These are phyloP conservation scores for Hibiscus syriacus DNA, from an alignment of 345 rosid genomes.

Conservation along the genomic window DNA sequence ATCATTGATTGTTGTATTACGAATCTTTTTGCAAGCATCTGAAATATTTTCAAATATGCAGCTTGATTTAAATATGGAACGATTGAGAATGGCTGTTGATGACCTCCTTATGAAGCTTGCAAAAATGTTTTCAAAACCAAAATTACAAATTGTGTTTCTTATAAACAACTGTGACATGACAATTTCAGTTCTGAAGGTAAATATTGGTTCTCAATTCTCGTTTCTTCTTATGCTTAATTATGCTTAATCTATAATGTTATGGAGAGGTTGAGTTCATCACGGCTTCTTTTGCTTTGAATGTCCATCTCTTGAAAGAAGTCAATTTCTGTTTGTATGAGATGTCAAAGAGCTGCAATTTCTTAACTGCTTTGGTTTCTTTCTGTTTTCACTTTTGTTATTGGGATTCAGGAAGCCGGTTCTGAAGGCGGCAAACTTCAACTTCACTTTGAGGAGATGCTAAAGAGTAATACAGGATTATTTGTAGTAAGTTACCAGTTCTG, in stretches of 20 bases:
- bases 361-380: conserved; percentile 8
- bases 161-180: conserved; percentile 97
- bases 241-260: background rate
- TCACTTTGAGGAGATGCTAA: conserved; percentile 87
- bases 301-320: background rate
- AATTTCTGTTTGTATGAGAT: background rate
- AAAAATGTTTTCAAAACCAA: conserved; percentile 56
- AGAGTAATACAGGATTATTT: conserved; percentile 77
- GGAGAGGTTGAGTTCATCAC: background rate
- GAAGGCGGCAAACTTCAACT: conserved; percentile 90
- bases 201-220: conserved; percentile 3
- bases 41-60: conserved; percentile 26
- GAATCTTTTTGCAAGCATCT: background rate
- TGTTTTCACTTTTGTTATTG: conserved; percentile 10
- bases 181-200: conserved; percentile 87
- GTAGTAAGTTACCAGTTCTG: conserved; percentile 45
- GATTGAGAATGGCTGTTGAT: conserved; percentile 91
- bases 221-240: background rate
- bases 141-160: conserved; percentile 77
- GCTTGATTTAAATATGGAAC: conserved; percentile 94
- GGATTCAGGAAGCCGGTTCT: conserved; percentile 77
- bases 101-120: conserved; percentile 87
- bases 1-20: background rate
- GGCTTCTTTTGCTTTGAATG: background rate
- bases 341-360: background rate